Evolutionary conservation across 331 rosid genomes (phyloP).

Genomic region (Erythrophleum ivorense): DNA sequence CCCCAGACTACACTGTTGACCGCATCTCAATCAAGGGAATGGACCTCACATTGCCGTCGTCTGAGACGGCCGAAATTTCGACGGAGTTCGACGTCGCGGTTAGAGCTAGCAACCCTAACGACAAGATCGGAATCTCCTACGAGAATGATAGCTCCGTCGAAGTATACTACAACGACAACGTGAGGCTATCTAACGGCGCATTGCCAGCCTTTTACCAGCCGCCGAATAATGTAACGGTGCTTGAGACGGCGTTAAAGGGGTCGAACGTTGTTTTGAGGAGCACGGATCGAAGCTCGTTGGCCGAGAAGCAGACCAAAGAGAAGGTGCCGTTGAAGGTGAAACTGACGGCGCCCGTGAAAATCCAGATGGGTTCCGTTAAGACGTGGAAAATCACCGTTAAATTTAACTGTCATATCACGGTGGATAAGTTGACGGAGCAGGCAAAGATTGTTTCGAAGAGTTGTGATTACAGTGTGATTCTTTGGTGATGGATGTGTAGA

Average conservation of each 20-base stretch:
- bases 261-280: constrained; percentile 45
- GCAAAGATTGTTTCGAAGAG: constrained; percentile 55
- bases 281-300: constrained; percentile 36
- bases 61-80: constrained; percentile 43
- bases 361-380: constrained; percentile 60
- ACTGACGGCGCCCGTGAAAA: constrained; percentile 57
- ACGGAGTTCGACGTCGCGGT: constrained; percentile 62
- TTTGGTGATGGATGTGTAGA: constrained; percentile 45
- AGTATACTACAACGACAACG: constrained; percentile 47
- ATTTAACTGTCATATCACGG: constrained; percentile 59
- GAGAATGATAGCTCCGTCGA: constrained; percentile 54
- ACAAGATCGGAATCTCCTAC: constrained; percentile 73
- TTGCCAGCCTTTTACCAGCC: constrained; percentile 77
- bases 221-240: constrained; percentile 60
- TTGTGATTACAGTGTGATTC: constrained; percentile 56
- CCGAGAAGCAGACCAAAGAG: constrained; percentile 45
- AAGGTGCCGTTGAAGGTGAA: constrained; percentile 57
- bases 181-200: constrained; percentile 54
- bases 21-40: constrained; percentile 51
- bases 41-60: constrained; percentile 41
- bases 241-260: constrained; percentile 57
- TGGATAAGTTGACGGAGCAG: constrained; percentile 54
- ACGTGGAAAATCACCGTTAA: constrained; percentile 71
- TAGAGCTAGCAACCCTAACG: constrained; percentile 63
- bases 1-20: constrained; percentile 60